Conservation (phyloP, 225 moss, liverwort and hornwort species). For the Neckera pumila region DNA sequence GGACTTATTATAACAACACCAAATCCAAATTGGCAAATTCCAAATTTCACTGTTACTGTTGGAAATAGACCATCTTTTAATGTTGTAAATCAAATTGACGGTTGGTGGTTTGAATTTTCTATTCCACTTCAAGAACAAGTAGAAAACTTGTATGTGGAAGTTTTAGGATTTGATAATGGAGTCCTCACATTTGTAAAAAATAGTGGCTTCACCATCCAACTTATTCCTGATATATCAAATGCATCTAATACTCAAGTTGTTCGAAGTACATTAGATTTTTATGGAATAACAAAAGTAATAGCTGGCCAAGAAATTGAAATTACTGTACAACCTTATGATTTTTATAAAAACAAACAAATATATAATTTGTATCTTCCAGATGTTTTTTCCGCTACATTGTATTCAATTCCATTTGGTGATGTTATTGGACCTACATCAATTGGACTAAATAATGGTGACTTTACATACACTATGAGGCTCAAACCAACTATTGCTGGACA, state of each 20-base stretch:
- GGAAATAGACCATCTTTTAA: not conserved
- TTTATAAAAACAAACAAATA: constrained; percentile 22
- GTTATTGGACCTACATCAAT: not conserved
- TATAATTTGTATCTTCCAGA: constrained; percentile 26
- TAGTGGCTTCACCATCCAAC: constrained; percentile 37
- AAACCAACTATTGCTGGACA: constrained; percentile 7
- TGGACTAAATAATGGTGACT: constrained; percentile 6
- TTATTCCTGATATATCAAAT: constrained; percentile 14
- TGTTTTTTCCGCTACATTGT: constrained; percentile 11
- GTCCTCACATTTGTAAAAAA: constrained; percentile 5
- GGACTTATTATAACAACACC: constrained; percentile 30
- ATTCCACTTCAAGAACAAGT: not conserved
- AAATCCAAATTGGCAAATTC: not conserved
- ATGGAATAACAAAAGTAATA: not conserved
- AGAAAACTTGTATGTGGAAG: constrained; percentile 1
- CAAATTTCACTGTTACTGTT: constrained; percentile 9
- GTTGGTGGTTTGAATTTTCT: constrained; percentile 14
- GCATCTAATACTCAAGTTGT: constrained; percentile 20
- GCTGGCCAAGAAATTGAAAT: constrained; percentile 18
- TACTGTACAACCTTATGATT: constrained; percentile 21
- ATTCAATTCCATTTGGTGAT: not conserved
- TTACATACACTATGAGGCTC: constrained; percentile 6
- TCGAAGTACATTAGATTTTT: not conserved
- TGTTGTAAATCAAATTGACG: not conserved
- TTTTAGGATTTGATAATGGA: constrained; percentile 1